Conservation (phyloP, 2,329 filamentous ascomycete species). For the Colletotrichum chrysophilum region DNA sequence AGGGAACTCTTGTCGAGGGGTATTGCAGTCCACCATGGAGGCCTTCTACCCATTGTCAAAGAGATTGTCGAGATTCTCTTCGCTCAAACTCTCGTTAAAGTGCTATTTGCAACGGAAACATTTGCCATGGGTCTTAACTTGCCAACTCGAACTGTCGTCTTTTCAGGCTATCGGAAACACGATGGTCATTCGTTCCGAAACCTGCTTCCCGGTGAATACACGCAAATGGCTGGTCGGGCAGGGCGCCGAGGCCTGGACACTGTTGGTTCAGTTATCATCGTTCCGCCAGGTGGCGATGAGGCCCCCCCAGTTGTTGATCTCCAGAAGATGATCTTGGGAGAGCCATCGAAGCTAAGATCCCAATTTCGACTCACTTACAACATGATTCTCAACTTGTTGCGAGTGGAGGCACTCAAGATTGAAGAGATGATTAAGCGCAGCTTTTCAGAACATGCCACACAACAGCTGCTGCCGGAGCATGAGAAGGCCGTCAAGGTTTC, state of each 20-base stretch:
- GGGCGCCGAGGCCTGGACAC: conserved; percentile 91
- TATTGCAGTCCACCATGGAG: conserved; percentile 95
- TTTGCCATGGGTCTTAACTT: conserved; percentile 98
- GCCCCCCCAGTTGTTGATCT: conserved; percentile 85
- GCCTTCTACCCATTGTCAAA: conserved; percentile 93
- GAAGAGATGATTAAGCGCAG: conserved; percentile 99
- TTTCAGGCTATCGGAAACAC: conserved; percentile 96
- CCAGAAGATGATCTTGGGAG: conserved; percentile 92
- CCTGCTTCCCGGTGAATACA: conserved; percentile 93
- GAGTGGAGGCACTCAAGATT: conserved; percentile 96
- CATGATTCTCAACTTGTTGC: conserved; percentile 96
- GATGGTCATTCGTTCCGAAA: conserved; percentile 93
- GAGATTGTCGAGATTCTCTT: conserved; percentile 98
- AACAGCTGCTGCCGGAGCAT: conserved; percentile 91
- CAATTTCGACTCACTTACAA: conserved; percentile 99
- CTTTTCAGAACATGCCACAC: conserved; percentile 97
- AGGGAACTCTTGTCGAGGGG: conserved; percentile 85
- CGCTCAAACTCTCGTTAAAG: conserved; percentile 92
- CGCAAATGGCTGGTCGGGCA: conserved; percentile 96
- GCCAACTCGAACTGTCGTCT: conserved; percentile 94
- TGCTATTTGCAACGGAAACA: conserved; percentile 96
- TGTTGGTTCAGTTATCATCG: conserved; percentile 93
- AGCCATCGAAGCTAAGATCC: conserved; percentile 92
- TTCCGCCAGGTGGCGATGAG: conserved; percentile 82
- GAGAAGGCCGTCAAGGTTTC: conserved; percentile 93